These are phyloP conservation scores for Cladobotryum protrusum DNA, from an alignment of 2,329 filamentous ascomycete species.

Conservation along the genomic window DNA sequence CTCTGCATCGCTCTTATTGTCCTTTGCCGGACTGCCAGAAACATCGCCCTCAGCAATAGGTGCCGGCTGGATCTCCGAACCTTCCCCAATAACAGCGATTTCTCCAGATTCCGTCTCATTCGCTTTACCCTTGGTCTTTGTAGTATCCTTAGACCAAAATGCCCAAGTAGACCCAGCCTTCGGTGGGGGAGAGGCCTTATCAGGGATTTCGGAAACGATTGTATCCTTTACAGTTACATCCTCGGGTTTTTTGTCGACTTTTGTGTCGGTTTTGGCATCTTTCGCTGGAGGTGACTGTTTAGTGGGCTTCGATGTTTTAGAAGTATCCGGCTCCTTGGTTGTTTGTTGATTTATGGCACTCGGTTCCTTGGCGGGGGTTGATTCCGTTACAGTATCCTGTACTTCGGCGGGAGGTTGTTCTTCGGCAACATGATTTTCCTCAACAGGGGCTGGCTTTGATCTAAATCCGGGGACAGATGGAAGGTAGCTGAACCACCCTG, in stretches of 20 bases:
- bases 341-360: conserved; percentile 3
- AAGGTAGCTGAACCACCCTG: conserved; percentile 34
- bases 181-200: conserved; percentile 31
- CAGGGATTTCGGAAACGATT: conserved; percentile 23
- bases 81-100: conserved; percentile 52
- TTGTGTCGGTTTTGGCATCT: conserved; percentile 1
- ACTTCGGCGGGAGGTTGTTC: not conserved
- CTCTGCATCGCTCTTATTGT: conserved; percentile 22
- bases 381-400: not conserved
- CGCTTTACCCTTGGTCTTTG: conserved; percentile 28
- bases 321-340: not conserved
- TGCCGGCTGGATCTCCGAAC: conserved; percentile 50
- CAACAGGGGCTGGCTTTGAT: not conserved
- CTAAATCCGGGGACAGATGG: not conserved
- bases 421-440: not conserved
- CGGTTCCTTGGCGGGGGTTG: not conserved
- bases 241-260: conserved; percentile 26
- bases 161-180: conserved; percentile 66
- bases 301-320: not conserved
- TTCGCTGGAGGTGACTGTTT: not conserved
- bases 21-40: conserved; percentile 30
- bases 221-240: conserved; percentile 40
- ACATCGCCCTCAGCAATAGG: conserved; percentile 40
- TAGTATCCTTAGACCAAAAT: conserved; percentile 65
- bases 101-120: conserved; percentile 38